Conservation (phyloP, 75 land plant species). For the Adiantum capillusveneris region DNA sequence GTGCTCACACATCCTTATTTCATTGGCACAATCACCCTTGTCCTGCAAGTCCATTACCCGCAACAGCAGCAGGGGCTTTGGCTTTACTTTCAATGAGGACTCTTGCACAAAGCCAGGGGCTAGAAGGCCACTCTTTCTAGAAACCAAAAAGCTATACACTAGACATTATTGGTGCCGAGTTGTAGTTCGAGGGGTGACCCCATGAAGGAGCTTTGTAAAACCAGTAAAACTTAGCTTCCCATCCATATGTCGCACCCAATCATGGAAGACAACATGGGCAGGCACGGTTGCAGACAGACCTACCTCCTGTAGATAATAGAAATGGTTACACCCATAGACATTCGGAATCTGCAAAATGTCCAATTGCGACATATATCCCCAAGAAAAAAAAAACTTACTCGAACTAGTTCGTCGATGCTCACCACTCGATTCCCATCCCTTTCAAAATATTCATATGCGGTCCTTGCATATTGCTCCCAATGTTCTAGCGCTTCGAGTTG, state of each 20-base stretch:
- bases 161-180: too few relatives aligned
- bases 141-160: too few relatives aligned
- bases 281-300: slow-evolving; percentile 26
- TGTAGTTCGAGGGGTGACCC: slow-evolving; percentile 42
- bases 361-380: too few relatives aligned
- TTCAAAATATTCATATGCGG: slow-evolving; percentile 82
- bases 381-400: slow-evolving; percentile 68
- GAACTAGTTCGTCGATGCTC: slow-evolving; percentile 85
- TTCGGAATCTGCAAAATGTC: too few relatives aligned
- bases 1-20: too few relatives aligned
- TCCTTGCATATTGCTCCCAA: slow-evolving; percentile 89
- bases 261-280: slow-evolving; percentile 47
- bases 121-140: too few relatives aligned
- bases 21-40: too few relatives aligned
- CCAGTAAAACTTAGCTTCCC: slow-evolving; percentile 73
- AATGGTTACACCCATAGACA: too few relatives aligned
- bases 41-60: too few relatives aligned
- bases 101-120: too few relatives aligned
- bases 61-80: too few relatives aligned
- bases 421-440: slow-evolving; percentile 82
- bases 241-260: slow-evolving; percentile 67
- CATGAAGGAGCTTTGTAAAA: slow-evolving; percentile 80
- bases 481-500: slow-evolving; percentile 76
- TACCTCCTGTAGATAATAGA: slow-evolving; percentile 25
- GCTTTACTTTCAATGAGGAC: too few relatives aligned